Conservation (phyloP, 139 green algal genomes). For the Tetradesmus lagerheimii region DNA sequence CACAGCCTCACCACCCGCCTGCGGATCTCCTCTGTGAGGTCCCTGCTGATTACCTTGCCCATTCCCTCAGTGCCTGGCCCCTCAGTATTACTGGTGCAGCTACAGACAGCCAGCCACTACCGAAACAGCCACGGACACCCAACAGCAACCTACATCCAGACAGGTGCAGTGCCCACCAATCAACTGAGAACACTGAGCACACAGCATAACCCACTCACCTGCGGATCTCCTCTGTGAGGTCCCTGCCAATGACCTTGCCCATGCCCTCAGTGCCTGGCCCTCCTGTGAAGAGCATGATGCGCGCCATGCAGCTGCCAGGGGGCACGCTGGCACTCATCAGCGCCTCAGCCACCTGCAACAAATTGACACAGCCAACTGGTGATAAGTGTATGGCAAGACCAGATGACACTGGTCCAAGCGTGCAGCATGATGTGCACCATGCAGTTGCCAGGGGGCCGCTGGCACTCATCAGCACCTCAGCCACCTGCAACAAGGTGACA, state of each 20-base stretch:
- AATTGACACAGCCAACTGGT: no score
- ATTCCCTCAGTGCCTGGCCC: background rate
- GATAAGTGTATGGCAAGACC: no score
- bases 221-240: constrained; percentile 92
- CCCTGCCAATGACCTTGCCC: constrained; percentile 87
- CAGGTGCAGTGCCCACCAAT: background rate
- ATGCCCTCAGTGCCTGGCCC: constrained; percentile 93
- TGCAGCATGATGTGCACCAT: no score
- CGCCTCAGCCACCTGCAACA: constrained; percentile 87
- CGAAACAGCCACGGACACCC: background rate
- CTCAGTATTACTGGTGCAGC: background rate
- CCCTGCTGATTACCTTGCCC: constrained; percentile 88
- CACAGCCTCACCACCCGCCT: constrained; percentile 52
- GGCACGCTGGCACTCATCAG: constrained; percentile 87
- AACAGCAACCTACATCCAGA: background rate
- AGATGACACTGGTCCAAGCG: no score
- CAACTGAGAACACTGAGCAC: constrained; percentile 63
- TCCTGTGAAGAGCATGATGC: constrained; percentile 94
- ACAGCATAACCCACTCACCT: constrained; percentile 54
- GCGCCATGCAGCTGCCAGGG: constrained; percentile 74
- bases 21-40: constrained; percentile 92
- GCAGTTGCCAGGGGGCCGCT: no score
- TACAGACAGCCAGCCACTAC: background rate
- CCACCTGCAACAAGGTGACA: no score
- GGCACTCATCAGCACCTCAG: no score